Evolutionary conservation across 345 rosid species (phyloP).

Genomic region (Gossypium turneri): DNA sequence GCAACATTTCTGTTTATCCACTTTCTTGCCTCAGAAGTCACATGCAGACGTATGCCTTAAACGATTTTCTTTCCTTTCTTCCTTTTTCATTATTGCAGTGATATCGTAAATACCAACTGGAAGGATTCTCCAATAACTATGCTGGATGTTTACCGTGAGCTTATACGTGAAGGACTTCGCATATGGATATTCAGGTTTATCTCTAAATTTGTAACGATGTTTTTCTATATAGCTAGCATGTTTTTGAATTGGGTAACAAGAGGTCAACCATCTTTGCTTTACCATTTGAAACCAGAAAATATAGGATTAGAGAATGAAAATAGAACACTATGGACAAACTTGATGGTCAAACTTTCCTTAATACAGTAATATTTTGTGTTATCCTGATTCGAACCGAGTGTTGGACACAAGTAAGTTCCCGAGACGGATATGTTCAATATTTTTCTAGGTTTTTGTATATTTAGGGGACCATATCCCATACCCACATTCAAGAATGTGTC

Average conservation of each 20-base stretch:
- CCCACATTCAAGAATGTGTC: background rate
- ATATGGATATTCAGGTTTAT: conserved; percentile 93
- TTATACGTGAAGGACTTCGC: conserved; percentile 67
- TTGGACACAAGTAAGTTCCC: background rate
- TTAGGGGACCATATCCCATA: background rate
- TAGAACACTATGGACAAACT: background rate
- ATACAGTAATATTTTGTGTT: background rate
- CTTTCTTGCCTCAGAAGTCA: conserved; percentile 2
- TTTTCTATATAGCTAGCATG: background rate
- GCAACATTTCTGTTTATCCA: background rate
- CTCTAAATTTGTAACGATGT: background rate
- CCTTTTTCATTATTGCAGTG: conserved; percentile 31
- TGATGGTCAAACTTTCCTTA: background rate
- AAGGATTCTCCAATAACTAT: conserved; percentile 61
- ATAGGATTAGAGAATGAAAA: background rate
- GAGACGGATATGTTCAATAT: background rate
- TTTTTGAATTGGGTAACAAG: background rate
- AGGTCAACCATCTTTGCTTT: background rate
- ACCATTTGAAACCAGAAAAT: background rate
- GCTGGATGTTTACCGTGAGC: conserved; percentile 74
- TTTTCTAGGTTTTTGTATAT: background rate
- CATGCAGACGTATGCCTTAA: background rate
- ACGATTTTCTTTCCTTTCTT: background rate
- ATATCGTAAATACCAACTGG: conserved; percentile 48
- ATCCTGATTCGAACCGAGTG: background rate